A percentile compares a stretch with the other conserved stretches of the same genome.
These are phyloP conservation scores for Sporothrix protearum DNA, from an alignment of 2,329 filamentous ascomycete species.

Conservation along the genomic window DNA sequence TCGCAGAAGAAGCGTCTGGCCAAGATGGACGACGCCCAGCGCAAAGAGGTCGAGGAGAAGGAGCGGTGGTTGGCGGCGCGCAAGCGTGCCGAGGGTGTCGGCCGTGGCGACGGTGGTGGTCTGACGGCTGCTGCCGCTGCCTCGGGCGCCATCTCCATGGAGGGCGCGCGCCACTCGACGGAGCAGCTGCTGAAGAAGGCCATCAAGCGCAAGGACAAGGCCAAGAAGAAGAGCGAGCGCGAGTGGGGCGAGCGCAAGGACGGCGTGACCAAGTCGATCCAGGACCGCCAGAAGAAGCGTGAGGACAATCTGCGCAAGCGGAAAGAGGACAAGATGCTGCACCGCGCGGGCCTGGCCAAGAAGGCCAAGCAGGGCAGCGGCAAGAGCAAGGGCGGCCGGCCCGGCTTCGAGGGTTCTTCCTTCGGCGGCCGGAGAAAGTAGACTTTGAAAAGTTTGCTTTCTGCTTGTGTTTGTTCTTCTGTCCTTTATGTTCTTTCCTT, in stretches of 20 bases:
- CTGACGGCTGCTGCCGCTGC: constrained; percentile 26
- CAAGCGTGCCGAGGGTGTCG: constrained; percentile 82
- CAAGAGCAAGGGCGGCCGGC: constrained; percentile 45
- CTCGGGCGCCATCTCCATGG: constrained; percentile 20
- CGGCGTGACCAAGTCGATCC: constrained; percentile 70
- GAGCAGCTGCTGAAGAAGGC: constrained; percentile 87
- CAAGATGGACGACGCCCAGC: constrained; percentile 72
- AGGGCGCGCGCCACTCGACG: constrained; percentile 18
- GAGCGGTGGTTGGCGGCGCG: constrained; percentile 90
- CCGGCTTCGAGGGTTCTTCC: constrained; percentile 63
- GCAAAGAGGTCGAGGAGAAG: constrained; percentile 84
- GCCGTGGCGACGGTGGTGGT: constrained; percentile 64
- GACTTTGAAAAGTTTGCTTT: constrained; percentile 21
- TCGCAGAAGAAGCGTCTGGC: constrained; percentile 79
- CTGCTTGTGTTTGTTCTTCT: neutral
- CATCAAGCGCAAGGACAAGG: constrained; percentile 84
- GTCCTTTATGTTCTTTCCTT: neutral
- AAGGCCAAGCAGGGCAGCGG: constrained; percentile 44
- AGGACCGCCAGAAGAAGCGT: constrained; percentile 76
- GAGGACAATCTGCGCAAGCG: constrained; percentile 74
- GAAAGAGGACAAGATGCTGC: constrained; percentile 65
- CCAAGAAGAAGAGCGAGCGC: constrained; percentile 86
- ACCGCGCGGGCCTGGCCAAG: constrained; percentile 51
- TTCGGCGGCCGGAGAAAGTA: constrained; percentile 57
- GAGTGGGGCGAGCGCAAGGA: constrained; percentile 76